Conservation (phyloP, 2,329 filamentous ascomycete genomes). For the Zymoseptoria passerinii region DNA sequence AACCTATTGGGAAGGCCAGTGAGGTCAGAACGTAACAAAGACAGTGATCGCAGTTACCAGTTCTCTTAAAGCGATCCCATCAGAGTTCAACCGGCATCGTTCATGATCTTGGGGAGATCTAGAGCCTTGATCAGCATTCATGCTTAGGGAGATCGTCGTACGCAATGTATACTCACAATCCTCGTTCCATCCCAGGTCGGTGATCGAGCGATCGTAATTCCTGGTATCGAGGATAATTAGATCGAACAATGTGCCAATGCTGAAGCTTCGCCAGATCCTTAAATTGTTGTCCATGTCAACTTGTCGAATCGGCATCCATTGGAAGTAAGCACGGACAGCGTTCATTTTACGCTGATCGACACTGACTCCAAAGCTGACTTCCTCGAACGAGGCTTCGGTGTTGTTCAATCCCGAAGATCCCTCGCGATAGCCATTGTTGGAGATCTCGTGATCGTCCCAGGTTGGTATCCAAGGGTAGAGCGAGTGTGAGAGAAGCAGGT, state of each 20-base stretch:
- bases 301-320: constrained; percentile 38
- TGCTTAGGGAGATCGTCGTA: background rate
- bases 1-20: constrained; percentile 33
- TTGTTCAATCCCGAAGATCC: constrained; percentile 35
- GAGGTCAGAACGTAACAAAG: background rate
- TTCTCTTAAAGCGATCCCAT: constrained; percentile 23
- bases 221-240: constrained; percentile 38
- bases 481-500: constrained; percentile 33
- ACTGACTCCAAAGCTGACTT: constrained; percentile 27
- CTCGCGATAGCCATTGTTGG: constrained; percentile 36
- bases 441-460: constrained; percentile 34
- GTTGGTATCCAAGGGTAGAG: constrained; percentile 38
- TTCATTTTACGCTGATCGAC: constrained; percentile 42
- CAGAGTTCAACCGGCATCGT: constrained; percentile 23
- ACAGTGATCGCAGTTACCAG: constrained; percentile 25
- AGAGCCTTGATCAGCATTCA: background rate
- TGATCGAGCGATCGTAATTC: constrained; percentile 36
- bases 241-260: constrained; percentile 35
- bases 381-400: constrained; percentile 35
- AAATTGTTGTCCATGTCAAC: constrained; percentile 39
- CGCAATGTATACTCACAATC: constrained; percentile 1
- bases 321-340: constrained; percentile 36
- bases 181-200: constrained; percentile 27
- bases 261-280: constrained; percentile 36
- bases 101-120: constrained; percentile 19